Base-by-base conservation (phyloP, 2,329 filamentous ascomycete species). In the Thermoascus crustaceus region DNA sequence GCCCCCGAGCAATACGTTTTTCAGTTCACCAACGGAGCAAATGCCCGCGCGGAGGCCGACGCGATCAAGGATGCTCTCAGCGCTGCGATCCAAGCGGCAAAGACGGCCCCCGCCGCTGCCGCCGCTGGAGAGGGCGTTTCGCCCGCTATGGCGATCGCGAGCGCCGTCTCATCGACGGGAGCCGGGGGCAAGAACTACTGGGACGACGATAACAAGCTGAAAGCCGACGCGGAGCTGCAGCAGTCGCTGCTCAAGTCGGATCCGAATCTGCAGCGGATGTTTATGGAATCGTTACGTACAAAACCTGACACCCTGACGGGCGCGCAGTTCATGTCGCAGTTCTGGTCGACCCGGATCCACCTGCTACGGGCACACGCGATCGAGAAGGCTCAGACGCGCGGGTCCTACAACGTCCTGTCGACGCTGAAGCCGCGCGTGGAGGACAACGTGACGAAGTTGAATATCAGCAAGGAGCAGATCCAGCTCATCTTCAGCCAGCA, bases 401-500 rank as follows among this genome's bases (percentile, higher is more conserved):
- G 89, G 4, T 79, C 86, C 3, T 95, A 95, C 64, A 96, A 98
- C 49, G 88, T 96, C 5, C 70, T 98, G 11, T 88, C 91, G 0
- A 83, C 84, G 11, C 79, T 96, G 48, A 94, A 93, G 55, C 82
- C 85, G 5, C 76, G 80, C 35, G 76, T 82, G 4, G 78, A 84
- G 37, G 79, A 85, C 46, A 81, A 81, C 43, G 78, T 81, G 40
- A 72, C 81, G 29, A 86, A 82, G 58, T 70, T 95, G 48, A 88
- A 84, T 52, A 81, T 98, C 44, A 91, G 79, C 46, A 81, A 86
- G 41, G 88, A 95, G 60, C 88, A 96, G 60, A 85, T 96, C 34
- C 82, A 88, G 53, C 76, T 94, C 54, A 91, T 98, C 35, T 88
- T 98, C 61, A 79, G 76, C 41, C 91, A 96, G 58, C 89, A 98